Evolutionary conservation across 108 stramenopile species (phyloP).

Genomic region (Skeletonema marinoi): DNA sequence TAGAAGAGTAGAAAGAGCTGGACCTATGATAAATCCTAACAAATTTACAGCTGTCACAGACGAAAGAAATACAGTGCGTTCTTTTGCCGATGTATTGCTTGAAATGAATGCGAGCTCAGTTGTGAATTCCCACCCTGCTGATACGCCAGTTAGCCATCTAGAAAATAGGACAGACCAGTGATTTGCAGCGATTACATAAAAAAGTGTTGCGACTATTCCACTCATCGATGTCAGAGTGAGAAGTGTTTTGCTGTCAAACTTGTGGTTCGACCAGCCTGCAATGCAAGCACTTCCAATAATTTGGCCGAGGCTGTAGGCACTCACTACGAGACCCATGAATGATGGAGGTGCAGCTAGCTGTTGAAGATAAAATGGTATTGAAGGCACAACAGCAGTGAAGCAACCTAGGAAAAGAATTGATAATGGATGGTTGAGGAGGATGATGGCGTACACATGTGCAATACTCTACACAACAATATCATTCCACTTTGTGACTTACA

Average conservation of each 20-base stretch:
- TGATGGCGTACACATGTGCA: no score
- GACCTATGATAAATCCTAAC: constrained; percentile 15
- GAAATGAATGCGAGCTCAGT: constrained; percentile 19
- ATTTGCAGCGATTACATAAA: constrained; percentile 8
- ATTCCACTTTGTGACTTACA: neutral
- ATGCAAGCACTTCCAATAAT: constrained; percentile 1
- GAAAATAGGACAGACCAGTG: neutral
- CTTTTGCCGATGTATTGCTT: constrained; percentile 6
- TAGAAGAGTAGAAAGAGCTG: constrained; percentile 2
- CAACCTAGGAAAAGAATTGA: neutral
- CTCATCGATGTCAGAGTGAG: constrained; percentile 15
- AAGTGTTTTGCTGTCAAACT: constrained; percentile 3
- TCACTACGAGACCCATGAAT: constrained; percentile 1
- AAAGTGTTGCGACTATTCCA: neutral
- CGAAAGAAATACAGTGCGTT: constrained; percentile 17
- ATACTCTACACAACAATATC: no score
- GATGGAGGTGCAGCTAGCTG: neutral
- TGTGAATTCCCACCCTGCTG: constrained; percentile 19
- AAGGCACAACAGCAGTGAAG: constrained; percentile 6
- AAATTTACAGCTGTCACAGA: constrained; percentile 19
- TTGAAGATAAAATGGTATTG: constrained; percentile 2
- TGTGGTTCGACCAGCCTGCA: constrained; percentile 5
- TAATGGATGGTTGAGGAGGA: no score
- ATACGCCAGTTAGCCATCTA: constrained; percentile 14
- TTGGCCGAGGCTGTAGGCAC: neutral